Evolutionary conservation across 1,139 yeast species (phyloP).

Genomic region (Protomyces lactucae-debilis): DNA sequence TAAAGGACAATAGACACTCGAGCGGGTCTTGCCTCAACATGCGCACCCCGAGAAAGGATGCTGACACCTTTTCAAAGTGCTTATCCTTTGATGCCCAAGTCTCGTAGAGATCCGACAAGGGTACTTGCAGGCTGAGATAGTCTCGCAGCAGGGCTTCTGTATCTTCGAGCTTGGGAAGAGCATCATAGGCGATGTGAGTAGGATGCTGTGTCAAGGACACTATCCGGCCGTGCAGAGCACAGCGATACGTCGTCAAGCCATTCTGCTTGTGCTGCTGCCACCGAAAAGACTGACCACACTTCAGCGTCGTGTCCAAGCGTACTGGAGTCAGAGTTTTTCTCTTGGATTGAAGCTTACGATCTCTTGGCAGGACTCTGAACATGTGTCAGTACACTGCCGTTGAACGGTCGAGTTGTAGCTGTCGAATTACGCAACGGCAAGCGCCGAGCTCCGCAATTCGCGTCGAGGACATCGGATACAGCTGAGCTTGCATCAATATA

Average conservation of each 20-base stretch:
- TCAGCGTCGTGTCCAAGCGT: conserved; percentile 27
- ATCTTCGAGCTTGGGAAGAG: conserved; percentile 34
- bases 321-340: not conserved
- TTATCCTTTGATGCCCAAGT: conserved; percentile 61
- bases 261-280: conserved; percentile 38
- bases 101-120: conserved; percentile 50
- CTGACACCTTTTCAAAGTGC: conserved; percentile 42
- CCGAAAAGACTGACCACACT: conserved; percentile 38
- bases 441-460: too few species aligned
- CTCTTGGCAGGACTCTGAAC: not conserved
- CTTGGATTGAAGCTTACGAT: not conserved
- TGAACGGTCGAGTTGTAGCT: too few species aligned
- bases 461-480: too few species aligned
- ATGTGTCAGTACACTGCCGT: not conserved
- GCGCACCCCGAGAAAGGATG: conserved; percentile 63
- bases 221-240: conserved; percentile 40
- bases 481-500: too few species aligned
- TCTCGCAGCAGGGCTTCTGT: conserved; percentile 51
- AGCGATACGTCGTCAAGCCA: conserved; percentile 35
- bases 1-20: conserved; percentile 86
- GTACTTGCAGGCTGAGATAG: conserved; percentile 64
- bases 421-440: too few species aligned
- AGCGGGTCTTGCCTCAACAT: conserved; percentile 91
- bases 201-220: conserved; percentile 40
- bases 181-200: conserved; percentile 32